Conservation (phyloP, 306 rosid species). For the Pyrus communis region DNA sequence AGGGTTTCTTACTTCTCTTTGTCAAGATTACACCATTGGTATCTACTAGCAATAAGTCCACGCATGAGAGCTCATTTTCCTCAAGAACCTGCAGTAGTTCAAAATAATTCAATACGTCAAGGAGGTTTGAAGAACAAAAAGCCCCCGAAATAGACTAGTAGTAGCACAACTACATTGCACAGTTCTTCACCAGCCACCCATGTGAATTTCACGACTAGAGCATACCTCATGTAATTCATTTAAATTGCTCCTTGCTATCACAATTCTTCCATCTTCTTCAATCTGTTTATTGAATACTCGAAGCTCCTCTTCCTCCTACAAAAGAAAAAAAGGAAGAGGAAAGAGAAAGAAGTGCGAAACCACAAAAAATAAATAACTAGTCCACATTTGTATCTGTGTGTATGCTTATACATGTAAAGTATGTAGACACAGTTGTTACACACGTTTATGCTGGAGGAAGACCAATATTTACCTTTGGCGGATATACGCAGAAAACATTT, state of each 20-base stretch:
- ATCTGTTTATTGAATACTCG: slow-evolving; percentile 77
- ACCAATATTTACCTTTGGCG: slow-evolving; percentile 62
- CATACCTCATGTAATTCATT: slow-evolving; percentile 71
- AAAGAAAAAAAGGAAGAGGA: slow-evolving; percentile 17
- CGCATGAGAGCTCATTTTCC: slow-evolving; percentile 70
- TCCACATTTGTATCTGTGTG: background rate
- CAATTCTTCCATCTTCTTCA: slow-evolving; percentile 82
- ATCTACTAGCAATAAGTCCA: slow-evolving; percentile 56
- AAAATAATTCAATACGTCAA: slow-evolving; percentile 17
- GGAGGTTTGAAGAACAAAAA: background rate
- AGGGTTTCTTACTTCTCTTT: slow-evolving; percentile 56
- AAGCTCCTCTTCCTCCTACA: slow-evolving; percentile 78
- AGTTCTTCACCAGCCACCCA: background rate
- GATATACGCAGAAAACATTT: slow-evolving; percentile 61
- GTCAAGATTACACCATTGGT: slow-evolving; percentile 70
- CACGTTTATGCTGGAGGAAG: background rate
- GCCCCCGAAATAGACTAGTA: background rate
- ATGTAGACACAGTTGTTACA: background rate
- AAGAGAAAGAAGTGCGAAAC: background rate
- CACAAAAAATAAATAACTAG: background rate
- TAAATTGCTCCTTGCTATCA: slow-evolving; percentile 79
- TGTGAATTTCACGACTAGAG: slow-evolving; percentile 1
- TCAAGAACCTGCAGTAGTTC: slow-evolving; percentile 69
- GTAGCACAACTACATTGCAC: background rate
- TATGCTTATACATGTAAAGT: background rate